Evolutionary conservation across 2,329 filamentous ascomycete species (phyloP), one percentile per base, ranked within the genome.

Genomic region (Colletotrichum musae): DNA sequence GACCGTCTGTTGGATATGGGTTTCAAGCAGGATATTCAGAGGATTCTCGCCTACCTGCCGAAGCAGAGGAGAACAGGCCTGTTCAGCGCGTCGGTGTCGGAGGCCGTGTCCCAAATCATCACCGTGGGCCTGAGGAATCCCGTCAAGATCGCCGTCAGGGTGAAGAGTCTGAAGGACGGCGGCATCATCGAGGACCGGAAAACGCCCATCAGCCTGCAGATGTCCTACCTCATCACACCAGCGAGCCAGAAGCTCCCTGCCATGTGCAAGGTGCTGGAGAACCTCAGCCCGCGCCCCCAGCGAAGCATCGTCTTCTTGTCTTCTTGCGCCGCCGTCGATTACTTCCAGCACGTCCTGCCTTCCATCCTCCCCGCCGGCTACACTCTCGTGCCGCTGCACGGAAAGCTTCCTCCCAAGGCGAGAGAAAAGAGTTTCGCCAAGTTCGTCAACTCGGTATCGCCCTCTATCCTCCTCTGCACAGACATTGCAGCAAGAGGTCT

Each of bases 51-150:
- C 0, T 88, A 93, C 16, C 83, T 99, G 6, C 96, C 96, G 0
- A 99, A 99, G 77, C 96, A 99, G 79, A 87, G 96, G 59, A 88
- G 96, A 57, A 99, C 96, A 0, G 96, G 96, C 0, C 84, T 99
- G 0, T 99, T 98, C 81, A 97, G 94, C 76, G 96, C 96, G 13
- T 97, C 93, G 75, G 93, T 99, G n/a, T 96, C 93, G 74, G 96
- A 98, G 77, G 96, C 96, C 2, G 93, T 99, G 1, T 92, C 95
- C 71, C 93, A 98, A 77, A 92, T 99, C 63, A 94, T 99, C 60
- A 89, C 95, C 43, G 94, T 98, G 7, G 96, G 96, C 21, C 83
- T 98, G 72, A 88, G 96, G 45, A 98, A 99, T 80, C 96, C 96
- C 0, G 95, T 98, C 75, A 97, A 97, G 77, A 94, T 99, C 70